These are phyloP conservation scores for Lactarius indigo DNA, from an alignment of 768 basidiomycete genomes.

Conservation along the genomic window DNA sequence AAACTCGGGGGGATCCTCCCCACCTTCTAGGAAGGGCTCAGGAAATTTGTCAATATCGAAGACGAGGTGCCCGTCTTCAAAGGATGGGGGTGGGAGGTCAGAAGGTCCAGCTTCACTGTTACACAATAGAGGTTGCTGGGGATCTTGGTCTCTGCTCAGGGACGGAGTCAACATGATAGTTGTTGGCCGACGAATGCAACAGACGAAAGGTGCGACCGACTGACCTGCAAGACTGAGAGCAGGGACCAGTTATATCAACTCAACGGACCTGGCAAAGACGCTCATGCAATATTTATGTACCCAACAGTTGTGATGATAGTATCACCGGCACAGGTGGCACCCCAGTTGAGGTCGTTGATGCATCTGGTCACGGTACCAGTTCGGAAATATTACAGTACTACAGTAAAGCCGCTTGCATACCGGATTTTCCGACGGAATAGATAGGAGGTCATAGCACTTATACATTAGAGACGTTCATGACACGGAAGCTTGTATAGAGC, in stretches of 20 bases:
- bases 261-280: background rate
- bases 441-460: too few species aligned
- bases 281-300: background rate
- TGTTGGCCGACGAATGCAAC: background rate
- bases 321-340: too few species aligned
- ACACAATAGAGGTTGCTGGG: conserved; percentile 3
- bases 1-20: conserved; percentile 55
- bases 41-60: conserved; percentile 30
- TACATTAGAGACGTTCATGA: too few species aligned
- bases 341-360: too few species aligned
- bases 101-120: conserved; percentile 15
- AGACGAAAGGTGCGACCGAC: background rate
- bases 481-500: too few species aligned
- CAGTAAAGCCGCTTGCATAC: too few species aligned
- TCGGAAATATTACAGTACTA: too few species aligned
- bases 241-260: background rate
- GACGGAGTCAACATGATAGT: conserved; percentile 1
- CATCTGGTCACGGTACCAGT: too few species aligned
- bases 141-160: background rate
- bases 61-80: conserved; percentile 27
- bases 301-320: too few species aligned
- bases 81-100: conserved; percentile 17
- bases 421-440: too few species aligned
- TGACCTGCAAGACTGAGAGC: too few species aligned
- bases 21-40: conserved; percentile 31